Percentiles rank a stretch among this genome's conserved stretches.
Evolutionary conservation across 306 rosid genomes (phyloP).

Genomic region (Rosa chinensis): DNA sequence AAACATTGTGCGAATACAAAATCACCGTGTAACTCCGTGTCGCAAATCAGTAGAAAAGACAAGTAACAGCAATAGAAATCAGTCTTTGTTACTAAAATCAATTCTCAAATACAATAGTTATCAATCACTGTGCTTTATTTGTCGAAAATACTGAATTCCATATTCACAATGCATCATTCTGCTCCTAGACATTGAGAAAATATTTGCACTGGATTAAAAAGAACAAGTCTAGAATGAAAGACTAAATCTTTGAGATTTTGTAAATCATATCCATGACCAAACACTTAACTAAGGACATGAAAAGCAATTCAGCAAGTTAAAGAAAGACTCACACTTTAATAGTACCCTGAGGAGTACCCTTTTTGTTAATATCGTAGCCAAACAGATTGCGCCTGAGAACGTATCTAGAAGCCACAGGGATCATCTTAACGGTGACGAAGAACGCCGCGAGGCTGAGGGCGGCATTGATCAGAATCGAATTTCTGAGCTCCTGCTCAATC

Average conservation of each 20-base stretch:
- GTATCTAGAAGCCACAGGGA: slow-evolving; percentile 84
- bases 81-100: background rate
- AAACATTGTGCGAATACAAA: background rate
- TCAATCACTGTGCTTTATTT: background rate
- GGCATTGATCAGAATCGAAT: slow-evolving; percentile 76
- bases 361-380: slow-evolving; percentile 91
- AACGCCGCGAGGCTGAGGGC: slow-evolving; percentile 63
- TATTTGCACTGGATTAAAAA: background rate
- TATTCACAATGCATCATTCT: background rate
- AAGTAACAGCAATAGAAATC: background rate
- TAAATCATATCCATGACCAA: background rate
- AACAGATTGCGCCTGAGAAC: slow-evolving; percentile 68
- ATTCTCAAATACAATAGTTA: too few species aligned
- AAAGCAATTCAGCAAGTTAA: background rate
- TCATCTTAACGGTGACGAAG: slow-evolving; percentile 59
- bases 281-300: slow-evolving; percentile 24
- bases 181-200: too few species aligned
- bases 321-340: slow-evolving; percentile 71
- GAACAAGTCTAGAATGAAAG: background rate
- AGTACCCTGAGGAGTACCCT: slow-evolving; percentile 76
- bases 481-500: slow-evolving; percentile 54
- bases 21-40: background rate
- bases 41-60: too few species aligned
- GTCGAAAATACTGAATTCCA: background rate
- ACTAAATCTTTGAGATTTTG: background rate